A percentile compares a stretch with the other conserved stretches of the same genome.
Conservation (phyloP, 78 protist genomes). For the Emiliania huxleyi region DNA sequence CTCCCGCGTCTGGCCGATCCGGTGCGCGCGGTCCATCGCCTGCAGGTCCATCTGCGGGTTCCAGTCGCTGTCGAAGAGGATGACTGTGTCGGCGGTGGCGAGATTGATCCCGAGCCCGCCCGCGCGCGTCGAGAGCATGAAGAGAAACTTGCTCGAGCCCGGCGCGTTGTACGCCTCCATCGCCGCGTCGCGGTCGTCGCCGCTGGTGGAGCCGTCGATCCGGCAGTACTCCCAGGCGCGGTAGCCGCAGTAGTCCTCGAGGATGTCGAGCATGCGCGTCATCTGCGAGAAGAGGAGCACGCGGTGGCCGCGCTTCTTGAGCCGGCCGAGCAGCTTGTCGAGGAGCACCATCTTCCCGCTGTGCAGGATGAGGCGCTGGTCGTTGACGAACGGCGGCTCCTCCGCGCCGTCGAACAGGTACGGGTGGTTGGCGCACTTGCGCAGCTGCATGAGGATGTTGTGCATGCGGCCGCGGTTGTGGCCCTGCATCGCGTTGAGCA, state of each 20-base stretch:
- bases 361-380: slow-evolving; percentile 50
- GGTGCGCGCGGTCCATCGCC: slow-evolving; percentile 47
- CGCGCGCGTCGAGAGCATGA: slow-evolving; percentile 68
- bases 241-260: slow-evolving; percentile 79
- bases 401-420: slow-evolving; percentile 76
- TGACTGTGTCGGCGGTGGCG: slow-evolving; percentile 92
- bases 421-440: slow-evolving; percentile 86
- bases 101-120: slow-evolving; percentile 99
- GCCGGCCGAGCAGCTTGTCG: slow-evolving; percentile 78
- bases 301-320: slow-evolving; percentile 70
- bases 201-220: slow-evolving; percentile 17
- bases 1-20: slow-evolving; percentile 58
- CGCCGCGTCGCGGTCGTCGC: slow-evolving; percentile 74
- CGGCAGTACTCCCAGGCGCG: slow-evolving; percentile 32
- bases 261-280: slow-evolving; percentile 78
- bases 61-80: slow-evolving; percentile 97
- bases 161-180: slow-evolving; percentile 88
- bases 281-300: slow-evolving; percentile 95
- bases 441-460: slow-evolving; percentile 90
- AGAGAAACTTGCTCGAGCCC: slow-evolving; percentile 72
- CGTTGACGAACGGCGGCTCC: background rate
- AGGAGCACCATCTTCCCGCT: slow-evolving; percentile 82
- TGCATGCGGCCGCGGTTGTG: background rate
- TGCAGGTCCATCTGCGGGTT: slow-evolving; percentile 97
- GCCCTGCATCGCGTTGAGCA: background rate